A percentile compares a stretch with the other conserved stretches of the same genome.
These are phyloP conservation scores for Cladosporium halotolerans DNA, from an alignment of 2,329 filamentous ascomycete genomes.

Conservation along the genomic window DNA sequence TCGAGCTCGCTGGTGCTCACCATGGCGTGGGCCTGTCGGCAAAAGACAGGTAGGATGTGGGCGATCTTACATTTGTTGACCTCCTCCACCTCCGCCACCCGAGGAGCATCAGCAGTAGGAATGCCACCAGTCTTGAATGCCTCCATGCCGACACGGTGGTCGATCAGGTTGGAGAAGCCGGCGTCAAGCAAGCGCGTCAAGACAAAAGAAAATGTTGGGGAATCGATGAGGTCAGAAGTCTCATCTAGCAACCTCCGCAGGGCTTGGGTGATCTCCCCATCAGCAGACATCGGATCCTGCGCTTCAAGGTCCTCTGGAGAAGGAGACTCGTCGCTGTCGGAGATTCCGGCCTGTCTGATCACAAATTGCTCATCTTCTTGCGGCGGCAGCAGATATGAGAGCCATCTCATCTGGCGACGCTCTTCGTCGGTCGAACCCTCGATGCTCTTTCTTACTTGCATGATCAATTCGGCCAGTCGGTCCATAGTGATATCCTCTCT, in stretches of 20 bases:
- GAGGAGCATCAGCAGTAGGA: slow-evolving; percentile 44
- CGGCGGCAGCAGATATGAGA: slow-evolving; percentile 76
- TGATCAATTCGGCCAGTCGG: slow-evolving; percentile 69
- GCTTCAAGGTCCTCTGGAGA: slow-evolving; percentile 16
- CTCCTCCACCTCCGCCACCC: slow-evolving; percentile 39
- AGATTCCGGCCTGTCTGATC: slow-evolving; percentile 77
- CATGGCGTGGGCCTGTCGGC: slow-evolving; percentile 83
- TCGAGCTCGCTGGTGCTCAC: slow-evolving; percentile 63
- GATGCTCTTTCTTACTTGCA: slow-evolving; percentile 76
- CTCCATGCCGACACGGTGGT: slow-evolving; percentile 70
- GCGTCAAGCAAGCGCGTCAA: slow-evolving; percentile 80
- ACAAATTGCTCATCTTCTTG: slow-evolving; percentile 73
- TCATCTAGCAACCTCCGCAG: slow-evolving; percentile 86
- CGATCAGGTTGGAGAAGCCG: slow-evolving; percentile 76
- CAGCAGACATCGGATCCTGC: slow-evolving; percentile 18
- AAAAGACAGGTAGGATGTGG: slow-evolving; percentile 82
- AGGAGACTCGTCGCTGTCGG: slow-evolving; percentile 30
- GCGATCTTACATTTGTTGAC: slow-evolving; percentile 64
- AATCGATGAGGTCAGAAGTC: slow-evolving; percentile 91
- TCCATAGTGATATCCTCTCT: slow-evolving; percentile 81
- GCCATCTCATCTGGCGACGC: slow-evolving; percentile 64
- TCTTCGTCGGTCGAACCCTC: slow-evolving; percentile 67
- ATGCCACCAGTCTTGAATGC: slow-evolving; percentile 58
- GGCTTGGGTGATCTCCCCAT: slow-evolving; percentile 39
- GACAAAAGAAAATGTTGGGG: slow-evolving; percentile 81